Conservation (phyloP, 441 rosid genomes). For the Pelargonium cotyledonis region DNA sequence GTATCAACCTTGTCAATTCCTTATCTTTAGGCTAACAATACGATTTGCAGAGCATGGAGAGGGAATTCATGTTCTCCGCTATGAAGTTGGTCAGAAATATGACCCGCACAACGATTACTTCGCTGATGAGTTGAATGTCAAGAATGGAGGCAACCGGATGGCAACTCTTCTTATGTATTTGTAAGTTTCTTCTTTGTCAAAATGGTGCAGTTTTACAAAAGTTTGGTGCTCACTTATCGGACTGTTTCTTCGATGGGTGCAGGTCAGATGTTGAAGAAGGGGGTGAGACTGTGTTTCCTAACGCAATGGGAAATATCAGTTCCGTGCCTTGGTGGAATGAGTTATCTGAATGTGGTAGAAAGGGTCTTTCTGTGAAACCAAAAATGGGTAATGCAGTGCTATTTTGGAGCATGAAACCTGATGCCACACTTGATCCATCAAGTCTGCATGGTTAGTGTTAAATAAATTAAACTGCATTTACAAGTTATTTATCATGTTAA, state of each 20-base stretch:
- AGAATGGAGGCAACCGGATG: constrained; percentile 86
- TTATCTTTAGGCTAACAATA: constrained; percentile 13
- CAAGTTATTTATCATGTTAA: background rate
- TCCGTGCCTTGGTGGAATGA: constrained; percentile 86
- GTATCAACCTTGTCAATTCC: background rate
- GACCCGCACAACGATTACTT: constrained; percentile 91
- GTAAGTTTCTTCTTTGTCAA: constrained; percentile 36
- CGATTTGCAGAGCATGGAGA: constrained; percentile 72
- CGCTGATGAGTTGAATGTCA: constrained; percentile 65
- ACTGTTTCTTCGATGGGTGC: constrained; percentile 22
- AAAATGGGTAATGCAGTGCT: constrained; percentile 89
- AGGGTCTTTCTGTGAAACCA: constrained; percentile 79
- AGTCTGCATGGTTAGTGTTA: constrained; percentile 73
- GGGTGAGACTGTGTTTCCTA: constrained; percentile 91
- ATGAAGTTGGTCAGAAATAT: constrained; percentile 83
- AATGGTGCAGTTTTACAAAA: background rate
- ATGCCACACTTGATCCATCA: constrained; percentile 64
- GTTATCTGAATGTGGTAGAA: constrained; percentile 75
- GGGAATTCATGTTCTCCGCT: constrained; percentile 87
- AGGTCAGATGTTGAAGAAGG: constrained; percentile 99
- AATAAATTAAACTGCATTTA: too few species aligned
- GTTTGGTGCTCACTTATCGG: background rate
- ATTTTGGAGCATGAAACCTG: constrained; percentile 93
- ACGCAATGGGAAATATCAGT: constrained; percentile 59
- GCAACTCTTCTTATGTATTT: constrained; percentile 96